A percentile compares a stretch with the other conserved stretches of the same genome.
These are phyloP conservation scores for Cercospora brassicicola DNA, from an alignment of 2,329 filamentous ascomycete species.

Conservation along the genomic window DNA sequence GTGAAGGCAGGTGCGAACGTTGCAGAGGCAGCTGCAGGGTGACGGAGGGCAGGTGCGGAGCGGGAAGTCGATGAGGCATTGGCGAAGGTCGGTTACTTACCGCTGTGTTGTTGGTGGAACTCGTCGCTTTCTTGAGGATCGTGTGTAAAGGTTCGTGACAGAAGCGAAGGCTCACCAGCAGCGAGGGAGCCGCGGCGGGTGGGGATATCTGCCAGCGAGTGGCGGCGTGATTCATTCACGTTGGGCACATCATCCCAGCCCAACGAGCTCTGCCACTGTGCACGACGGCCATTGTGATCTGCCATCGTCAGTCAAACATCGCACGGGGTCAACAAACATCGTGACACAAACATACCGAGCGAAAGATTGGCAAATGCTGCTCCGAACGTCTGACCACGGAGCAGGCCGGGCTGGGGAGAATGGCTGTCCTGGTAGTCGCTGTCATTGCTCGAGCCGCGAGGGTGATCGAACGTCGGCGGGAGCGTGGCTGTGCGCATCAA, in stretches of 20 bases:
- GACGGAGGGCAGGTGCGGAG: conserved; percentile 6
- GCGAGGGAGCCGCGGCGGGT: conserved; percentile 41
- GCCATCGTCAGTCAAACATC: conserved; percentile 8
- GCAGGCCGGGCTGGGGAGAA: conserved; percentile 20
- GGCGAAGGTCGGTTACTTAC: conserved; percentile 18
- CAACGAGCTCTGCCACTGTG: conserved; percentile 69
- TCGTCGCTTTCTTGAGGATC: conserved; percentile 24
- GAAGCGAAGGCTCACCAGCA: conserved; percentile 27
- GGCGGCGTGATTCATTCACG: conserved; percentile 71
- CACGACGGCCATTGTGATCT: conserved; percentile 34
- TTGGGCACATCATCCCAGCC: conserved; percentile 64
- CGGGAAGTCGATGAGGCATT: neutral
- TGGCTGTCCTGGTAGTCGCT: conserved; percentile 25
- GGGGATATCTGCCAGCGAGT: conserved; percentile 65
- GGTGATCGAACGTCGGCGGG: conserved; percentile 29
- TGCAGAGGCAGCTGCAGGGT: conserved; percentile 13
- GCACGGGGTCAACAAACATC: neutral
- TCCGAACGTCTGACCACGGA: conserved; percentile 30
- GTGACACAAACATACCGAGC: conserved; percentile 30
- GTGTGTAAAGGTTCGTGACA: conserved; percentile 26
- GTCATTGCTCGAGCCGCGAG: conserved; percentile 23
- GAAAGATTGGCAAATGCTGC: conserved; percentile 33
- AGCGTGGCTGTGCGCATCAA: conserved; percentile 37
- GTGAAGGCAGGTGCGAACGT: neutral
- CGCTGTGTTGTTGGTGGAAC: conserved; percentile 15